Percentiles rank a stretch among this genome's conserved stretches.
Evolutionary conservation across 768 basidiomycete genomes (phyloP).

Genomic region (Leccinum disarticulatum): DNA sequence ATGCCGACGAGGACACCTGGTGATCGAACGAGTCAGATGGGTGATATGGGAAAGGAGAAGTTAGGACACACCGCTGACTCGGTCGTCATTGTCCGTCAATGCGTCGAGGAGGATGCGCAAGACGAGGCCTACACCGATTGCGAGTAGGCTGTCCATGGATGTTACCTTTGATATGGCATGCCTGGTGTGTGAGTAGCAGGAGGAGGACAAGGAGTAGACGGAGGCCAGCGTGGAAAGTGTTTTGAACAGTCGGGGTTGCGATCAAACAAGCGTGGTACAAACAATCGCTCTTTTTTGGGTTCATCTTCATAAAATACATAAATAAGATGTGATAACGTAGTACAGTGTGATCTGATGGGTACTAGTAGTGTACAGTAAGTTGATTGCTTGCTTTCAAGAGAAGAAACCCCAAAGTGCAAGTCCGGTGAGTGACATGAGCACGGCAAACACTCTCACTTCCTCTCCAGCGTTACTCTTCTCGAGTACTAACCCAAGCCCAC

Average conservation of each 20-base stretch:
- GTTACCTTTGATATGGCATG: constrained; percentile 31
- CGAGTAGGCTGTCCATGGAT: constrained; percentile 67
- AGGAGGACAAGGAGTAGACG: constrained; percentile 28
- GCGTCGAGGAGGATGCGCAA: constrained; percentile 62
- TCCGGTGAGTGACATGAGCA: constrained; percentile 29
- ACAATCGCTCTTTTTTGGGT: constrained; percentile 16
- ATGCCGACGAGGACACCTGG: constrained; percentile 67
- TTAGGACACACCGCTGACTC: constrained; percentile 28
- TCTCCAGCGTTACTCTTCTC: constrained; percentile 67
- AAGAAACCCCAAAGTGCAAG: constrained; percentile 35
- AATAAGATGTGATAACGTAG: no score
- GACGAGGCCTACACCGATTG: constrained; percentile 66
- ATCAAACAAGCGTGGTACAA: constrained; percentile 13
- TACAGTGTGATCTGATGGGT: no score
- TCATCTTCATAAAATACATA: no score
- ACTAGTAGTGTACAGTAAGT: background rate
- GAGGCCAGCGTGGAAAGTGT: constrained; percentile 28
- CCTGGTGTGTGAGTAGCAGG: constrained; percentile 28
- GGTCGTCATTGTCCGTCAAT: constrained; percentile 37
- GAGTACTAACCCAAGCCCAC: constrained; percentile 45
- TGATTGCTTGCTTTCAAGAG: constrained; percentile 10
- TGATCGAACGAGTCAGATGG: constrained; percentile 1
- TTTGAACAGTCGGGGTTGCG: background rate
- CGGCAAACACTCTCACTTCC: constrained; percentile 45
- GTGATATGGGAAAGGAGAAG: background rate